Evolutionary conservation across 2,329 filamentous ascomycete genomes (phyloP).

Genomic region (Arachnomyces sp.): DNA sequence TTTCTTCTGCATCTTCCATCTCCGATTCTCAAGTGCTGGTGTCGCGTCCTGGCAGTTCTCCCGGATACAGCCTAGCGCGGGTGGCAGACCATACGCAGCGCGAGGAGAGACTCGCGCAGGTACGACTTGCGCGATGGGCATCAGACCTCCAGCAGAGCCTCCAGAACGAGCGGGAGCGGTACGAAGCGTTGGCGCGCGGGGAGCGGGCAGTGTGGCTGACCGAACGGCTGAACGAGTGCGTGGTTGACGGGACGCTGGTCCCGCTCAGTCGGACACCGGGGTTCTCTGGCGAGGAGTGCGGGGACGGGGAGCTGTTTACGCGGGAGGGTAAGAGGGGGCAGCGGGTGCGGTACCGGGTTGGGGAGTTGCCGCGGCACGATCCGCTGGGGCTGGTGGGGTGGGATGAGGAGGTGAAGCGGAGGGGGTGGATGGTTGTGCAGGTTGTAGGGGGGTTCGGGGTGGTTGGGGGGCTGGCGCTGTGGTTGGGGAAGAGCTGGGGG

Average conservation of each 20-base stretch:
- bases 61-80: conserved; percentile 53
- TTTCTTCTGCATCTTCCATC: conserved; percentile 13
- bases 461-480: conserved; percentile 62
- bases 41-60: conserved; percentile 21
- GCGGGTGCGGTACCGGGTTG: conserved; percentile 25
- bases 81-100: conserved; percentile 52
- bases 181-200: conserved; percentile 52
- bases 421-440: conserved; percentile 61
- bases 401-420: conserved; percentile 55
- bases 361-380: conserved; percentile 53
- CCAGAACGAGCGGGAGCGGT: conserved; percentile 62
- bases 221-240: conserved; percentile 57
- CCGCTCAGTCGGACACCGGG: conserved; percentile 37
- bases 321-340: conserved; percentile 19
- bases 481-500: conserved; percentile 43
- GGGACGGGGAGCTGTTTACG: conserved; percentile 16
- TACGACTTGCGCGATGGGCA: conserved; percentile 76
- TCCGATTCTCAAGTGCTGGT: conserved; percentile 22
- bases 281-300: conserved; percentile 18
- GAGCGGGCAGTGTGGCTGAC: conserved; percentile 63
- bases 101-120: conserved; percentile 54
- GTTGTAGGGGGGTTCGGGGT: conserved; percentile 66
- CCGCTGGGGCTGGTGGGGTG: conserved; percentile 70
- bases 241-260: conserved; percentile 56
- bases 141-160: conserved; percentile 69